A percentile compares a stretch with the other conserved stretches of the same genome.
phyloP scores from a whole-genome alignment of 2,329 filamentous ascomycete species.

The Neocucurbitaria cava region DNA sequence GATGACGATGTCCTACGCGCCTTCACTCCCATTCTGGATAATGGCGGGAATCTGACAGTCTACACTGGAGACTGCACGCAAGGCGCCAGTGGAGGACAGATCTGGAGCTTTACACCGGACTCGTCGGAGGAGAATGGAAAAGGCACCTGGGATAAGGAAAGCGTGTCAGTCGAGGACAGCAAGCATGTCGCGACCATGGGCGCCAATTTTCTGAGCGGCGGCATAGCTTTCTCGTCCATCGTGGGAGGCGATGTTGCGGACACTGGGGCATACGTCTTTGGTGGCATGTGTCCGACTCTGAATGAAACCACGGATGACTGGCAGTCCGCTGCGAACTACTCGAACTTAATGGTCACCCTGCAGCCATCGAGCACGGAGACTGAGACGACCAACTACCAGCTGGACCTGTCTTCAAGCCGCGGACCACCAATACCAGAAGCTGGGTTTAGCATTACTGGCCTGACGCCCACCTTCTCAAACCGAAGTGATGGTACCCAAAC shows the following conservation, averaged over 20 bases:
- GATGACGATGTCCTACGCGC: conserved; percentile 58
- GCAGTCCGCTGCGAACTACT: conserved; percentile 76
- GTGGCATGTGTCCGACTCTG: conserved; percentile 79
- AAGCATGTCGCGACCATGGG: conserved; percentile 49
- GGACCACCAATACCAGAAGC: conserved; percentile 80
- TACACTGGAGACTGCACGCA: conserved; percentile 75
- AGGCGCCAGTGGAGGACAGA: conserved; percentile 56
- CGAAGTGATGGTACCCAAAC: conserved; percentile 67
- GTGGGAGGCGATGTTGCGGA: conserved; percentile 61
- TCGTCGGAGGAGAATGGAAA: conserved; percentile 52
- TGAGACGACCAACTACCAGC: conserved; percentile 54
- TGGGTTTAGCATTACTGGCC: conserved; percentile 80
- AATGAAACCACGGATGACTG: conserved; percentile 58
- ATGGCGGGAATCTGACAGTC: conserved; percentile 73
- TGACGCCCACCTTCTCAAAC: conserved; percentile 74
- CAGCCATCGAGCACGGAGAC: conserved; percentile 50
- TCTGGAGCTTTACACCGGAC: conserved; percentile 73
- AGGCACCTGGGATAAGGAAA: conserved; percentile 63
- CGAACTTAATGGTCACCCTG: conserved; percentile 78
- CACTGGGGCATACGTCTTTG: conserved; percentile 75
- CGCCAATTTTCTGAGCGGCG: conserved; percentile 65
- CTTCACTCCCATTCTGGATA: conserved; percentile 72
- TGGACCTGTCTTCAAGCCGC: conserved; percentile 58
- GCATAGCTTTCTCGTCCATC: conserved; percentile 72
- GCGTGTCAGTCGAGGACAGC: conserved; percentile 44